phyloP scores from a whole-genome alignment of 306 rosid species.

The Dryas drummondii region DNA sequence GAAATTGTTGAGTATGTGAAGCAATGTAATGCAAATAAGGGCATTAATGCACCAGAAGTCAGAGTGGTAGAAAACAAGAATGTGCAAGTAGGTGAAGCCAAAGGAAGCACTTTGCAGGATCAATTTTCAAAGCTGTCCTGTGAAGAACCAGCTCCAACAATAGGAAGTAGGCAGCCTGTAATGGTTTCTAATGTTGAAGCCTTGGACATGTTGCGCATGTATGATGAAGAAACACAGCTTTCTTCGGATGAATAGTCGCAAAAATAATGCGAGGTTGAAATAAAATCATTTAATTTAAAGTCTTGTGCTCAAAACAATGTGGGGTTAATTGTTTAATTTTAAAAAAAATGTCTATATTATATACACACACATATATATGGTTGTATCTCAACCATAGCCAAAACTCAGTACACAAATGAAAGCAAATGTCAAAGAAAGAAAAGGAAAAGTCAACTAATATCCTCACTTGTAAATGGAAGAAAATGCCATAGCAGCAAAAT shows the following conservation, averaged over 20 bases:
- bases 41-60: slow-evolving; percentile 28
- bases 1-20: slow-evolving; percentile 25
- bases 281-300: slow-evolving; percentile 6
- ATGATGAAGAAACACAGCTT: slow-evolving; percentile 49
- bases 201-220: slow-evolving; percentile 33
- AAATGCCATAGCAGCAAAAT: too few relatives aligned
- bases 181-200: slow-evolving; percentile 44
- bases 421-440: too few relatives aligned
- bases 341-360: too few relatives aligned
- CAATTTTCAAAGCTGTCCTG: slow-evolving; percentile 59
- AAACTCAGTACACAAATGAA: too few relatives aligned
- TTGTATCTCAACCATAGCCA: too few relatives aligned
- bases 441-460: too few relatives aligned
- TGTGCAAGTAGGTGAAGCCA: slow-evolving; percentile 33
- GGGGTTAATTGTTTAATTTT: too few relatives aligned
- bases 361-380: too few relatives aligned
- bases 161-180: slow-evolving; percentile 47
- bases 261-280: slow-evolving; percentile 41
- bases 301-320: too few relatives aligned
- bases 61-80: slow-evolving; percentile 27
- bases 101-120: slow-evolving; percentile 53
- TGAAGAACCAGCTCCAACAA: slow-evolving; percentile 33
- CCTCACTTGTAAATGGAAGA: too few relatives aligned
- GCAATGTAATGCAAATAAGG: slow-evolving; percentile 1
- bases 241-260: slow-evolving; percentile 41